Percentiles rank a stretch among this genome's conserved stretches.
Conservation (phyloP, 208 protist genomes). For the Borovskyia barvae region DNA sequence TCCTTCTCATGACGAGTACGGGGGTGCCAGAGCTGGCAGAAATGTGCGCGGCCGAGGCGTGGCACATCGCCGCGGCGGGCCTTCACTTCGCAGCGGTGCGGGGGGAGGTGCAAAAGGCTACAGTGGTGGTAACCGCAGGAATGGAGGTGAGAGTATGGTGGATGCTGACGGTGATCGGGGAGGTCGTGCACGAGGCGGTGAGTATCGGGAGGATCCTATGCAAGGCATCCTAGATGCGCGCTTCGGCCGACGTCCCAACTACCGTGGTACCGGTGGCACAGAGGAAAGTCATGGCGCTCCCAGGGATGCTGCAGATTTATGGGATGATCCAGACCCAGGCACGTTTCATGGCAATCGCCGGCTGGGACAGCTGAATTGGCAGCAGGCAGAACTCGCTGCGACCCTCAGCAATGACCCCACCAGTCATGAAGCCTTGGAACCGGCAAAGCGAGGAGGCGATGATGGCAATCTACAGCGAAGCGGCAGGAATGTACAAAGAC, state of each 20-base stretch:
- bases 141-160: not conserved
- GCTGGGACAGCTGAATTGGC: slow-evolving; percentile 71
- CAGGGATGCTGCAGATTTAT: slow-evolving; percentile 40
- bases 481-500: slow-evolving; percentile 12
- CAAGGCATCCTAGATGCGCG: slow-evolving; percentile 29
- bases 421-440: slow-evolving; percentile 17
- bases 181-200: not conserved
- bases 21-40: slow-evolving; percentile 2
- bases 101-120: slow-evolving; percentile 12
- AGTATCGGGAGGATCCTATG: slow-evolving; percentile 18
- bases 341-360: slow-evolving; percentile 70
- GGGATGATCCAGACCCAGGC: slow-evolving; percentile 78
- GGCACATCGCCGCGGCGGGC: slow-evolving; percentile 7
- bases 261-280: slow-evolving; percentile 16
- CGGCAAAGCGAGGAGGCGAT: slow-evolving; percentile 6
- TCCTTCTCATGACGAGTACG: slow-evolving; percentile 3
- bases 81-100: slow-evolving; percentile 22
- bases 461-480: slow-evolving; percentile 14
- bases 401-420: slow-evolving; percentile 6
- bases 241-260: slow-evolving; percentile 36
- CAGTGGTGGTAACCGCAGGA: slow-evolving; percentile 1
- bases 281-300: slow-evolving; percentile 3
- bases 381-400: slow-evolving; percentile 54
- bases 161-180: slow-evolving; percentile 1
- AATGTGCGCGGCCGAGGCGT: slow-evolving; percentile 6